phyloP scores from a whole-genome alignment of 2,329 filamentous ascomycete genomes.

The Cryphonectria nitschkei region DNA sequence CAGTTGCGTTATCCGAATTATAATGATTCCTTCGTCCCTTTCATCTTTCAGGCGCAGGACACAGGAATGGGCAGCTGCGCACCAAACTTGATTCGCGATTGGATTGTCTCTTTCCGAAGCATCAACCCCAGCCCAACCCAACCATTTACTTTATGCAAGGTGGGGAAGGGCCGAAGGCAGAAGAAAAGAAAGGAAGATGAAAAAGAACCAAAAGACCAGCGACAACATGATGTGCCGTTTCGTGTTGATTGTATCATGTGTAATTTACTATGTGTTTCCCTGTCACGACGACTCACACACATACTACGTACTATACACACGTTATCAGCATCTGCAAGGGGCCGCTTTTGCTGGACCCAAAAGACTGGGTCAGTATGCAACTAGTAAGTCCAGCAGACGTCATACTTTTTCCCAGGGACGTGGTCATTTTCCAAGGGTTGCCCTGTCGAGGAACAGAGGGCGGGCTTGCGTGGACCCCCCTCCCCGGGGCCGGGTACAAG shows the following conservation, averaged over 20 bases:
- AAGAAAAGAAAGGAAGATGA: too few relatives aligned
- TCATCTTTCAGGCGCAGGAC: background rate
- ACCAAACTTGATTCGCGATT: background rate
- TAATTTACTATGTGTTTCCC: background rate
- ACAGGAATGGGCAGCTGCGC: background rate
- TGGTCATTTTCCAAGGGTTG: conserved; percentile 1
- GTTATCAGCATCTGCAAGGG: background rate
- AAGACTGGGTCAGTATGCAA: background rate
- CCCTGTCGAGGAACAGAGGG: conserved; percentile 5
- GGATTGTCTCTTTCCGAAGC: background rate
- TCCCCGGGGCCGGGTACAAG: too few relatives aligned
- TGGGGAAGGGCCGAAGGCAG: background rate
- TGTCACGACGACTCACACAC: background rate
- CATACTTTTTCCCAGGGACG: background rate
- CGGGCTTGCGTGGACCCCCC: too few relatives aligned
- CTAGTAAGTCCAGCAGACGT: conserved; percentile 11
- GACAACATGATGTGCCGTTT: too few relatives aligned
- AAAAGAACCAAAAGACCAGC: too few relatives aligned
- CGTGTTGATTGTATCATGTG: too few relatives aligned
- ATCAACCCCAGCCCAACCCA: background rate
- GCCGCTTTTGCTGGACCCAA: background rate
- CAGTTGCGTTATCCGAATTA: background rate
- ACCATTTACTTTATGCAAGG: background rate
- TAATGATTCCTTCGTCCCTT: background rate
- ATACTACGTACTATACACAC: too few relatives aligned